Percentiles rank a stretch among this genome's conserved stretches.
phyloP scores from a whole-genome alignment of 306 rosid genomes.

The Spatholobus suberectus region DNA sequence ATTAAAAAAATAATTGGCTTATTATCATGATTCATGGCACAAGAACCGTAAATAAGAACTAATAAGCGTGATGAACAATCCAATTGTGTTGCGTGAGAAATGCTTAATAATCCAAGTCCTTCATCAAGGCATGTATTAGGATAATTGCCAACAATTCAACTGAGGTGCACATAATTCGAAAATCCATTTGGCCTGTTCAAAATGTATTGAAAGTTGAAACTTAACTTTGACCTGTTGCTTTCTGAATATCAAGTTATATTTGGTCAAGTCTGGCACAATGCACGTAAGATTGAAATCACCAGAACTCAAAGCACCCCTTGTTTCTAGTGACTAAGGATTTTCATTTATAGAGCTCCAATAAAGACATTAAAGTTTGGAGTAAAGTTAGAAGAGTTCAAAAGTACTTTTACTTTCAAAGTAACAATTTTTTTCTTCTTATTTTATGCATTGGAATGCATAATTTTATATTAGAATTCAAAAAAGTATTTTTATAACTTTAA shows the following conservation, averaged over 20 bases:
- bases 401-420: too few relatives aligned
- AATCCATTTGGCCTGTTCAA: neutral
- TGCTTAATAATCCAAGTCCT: neutral
- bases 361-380: too few relatives aligned
- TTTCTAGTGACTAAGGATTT: neutral
- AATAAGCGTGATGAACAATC: neutral
- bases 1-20: too few relatives aligned
- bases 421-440: too few relatives aligned
- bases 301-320: neutral
- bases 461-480: too few relatives aligned
- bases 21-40: neutral
- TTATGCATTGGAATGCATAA: too few relatives aligned
- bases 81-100: neutral
- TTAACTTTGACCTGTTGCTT: too few relatives aligned
- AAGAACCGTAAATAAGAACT: neutral
- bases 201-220: neutral
- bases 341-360: neutral
- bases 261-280: neutral
- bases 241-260: too few relatives aligned
- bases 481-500: too few relatives aligned
- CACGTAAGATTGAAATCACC: too few relatives aligned
- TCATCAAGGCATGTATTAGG: neutral
- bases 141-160: neutral
- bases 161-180: neutral
- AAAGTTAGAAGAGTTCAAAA: too few relatives aligned